A percentile compares a stretch with the other conserved stretches of the same genome.
Conservation (phyloP, 495 filamentous ascomycete genomes). For the Xylaria acuta region DNA sequence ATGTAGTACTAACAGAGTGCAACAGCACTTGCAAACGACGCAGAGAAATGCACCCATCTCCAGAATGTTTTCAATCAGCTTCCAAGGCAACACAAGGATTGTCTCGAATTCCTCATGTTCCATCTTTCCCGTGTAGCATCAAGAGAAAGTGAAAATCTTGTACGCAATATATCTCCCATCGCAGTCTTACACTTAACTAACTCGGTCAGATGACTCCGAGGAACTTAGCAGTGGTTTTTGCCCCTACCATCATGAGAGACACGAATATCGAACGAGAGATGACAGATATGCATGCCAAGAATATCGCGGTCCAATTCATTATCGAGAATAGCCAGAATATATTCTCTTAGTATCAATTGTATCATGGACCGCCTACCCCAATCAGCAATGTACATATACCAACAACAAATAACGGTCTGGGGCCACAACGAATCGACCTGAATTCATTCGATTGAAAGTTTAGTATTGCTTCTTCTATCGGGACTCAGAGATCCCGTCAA, state of each 20-base stretch:
- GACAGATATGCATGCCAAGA: slow-evolving; percentile 94
- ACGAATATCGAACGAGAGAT: slow-evolving; percentile 88
- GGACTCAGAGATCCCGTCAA: neutral
- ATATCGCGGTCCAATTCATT: slow-evolving; percentile 84
- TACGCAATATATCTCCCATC: slow-evolving; percentile 40
- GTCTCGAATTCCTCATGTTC: slow-evolving; percentile 92
- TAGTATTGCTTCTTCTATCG: slow-evolving; percentile 6
- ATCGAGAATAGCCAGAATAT: slow-evolving; percentile 84
- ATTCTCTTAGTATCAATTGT: slow-evolving; percentile 54
- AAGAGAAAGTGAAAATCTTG: slow-evolving; percentile 79
- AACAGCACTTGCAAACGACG: slow-evolving; percentile 58
- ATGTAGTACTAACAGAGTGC: slow-evolving; percentile 24
- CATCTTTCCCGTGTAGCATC: slow-evolving; percentile 89
- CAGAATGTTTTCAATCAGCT: slow-evolving; percentile 74
- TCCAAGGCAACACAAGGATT: slow-evolving; percentile 81
- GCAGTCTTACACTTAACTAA: neutral
- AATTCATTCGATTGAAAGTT: slow-evolving; percentile 4
- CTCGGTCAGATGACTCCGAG: slow-evolving; percentile 79
- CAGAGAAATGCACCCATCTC: slow-evolving; percentile 70
- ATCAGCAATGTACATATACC: slow-evolving; percentile 37
- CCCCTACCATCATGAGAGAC: slow-evolving; percentile 95
- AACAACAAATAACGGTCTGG: slow-evolving; percentile 18
- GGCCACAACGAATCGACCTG: neutral
- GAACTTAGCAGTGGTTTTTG: slow-evolving; percentile 97
- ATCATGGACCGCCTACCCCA: slow-evolving; percentile 5